Evolutionary conservation across 2,329 filamentous ascomycete genomes (phyloP), one percentile per base, ranked within the genome.

Genomic region (Kalaharituber pfeilii): DNA sequence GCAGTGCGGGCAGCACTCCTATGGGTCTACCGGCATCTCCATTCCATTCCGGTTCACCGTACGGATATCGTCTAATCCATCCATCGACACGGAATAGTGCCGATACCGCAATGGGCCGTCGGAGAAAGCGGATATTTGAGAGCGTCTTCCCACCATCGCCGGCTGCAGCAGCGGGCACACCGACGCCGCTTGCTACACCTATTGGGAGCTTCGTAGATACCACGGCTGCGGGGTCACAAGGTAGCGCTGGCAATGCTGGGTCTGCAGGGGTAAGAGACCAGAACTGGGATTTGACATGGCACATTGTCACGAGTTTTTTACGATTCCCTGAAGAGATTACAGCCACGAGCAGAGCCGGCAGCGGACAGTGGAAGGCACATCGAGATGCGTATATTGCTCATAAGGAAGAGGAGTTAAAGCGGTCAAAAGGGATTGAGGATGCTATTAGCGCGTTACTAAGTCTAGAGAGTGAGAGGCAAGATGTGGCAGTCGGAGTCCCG

Each of bases 121-220:
- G 42, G 18, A 20, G 56, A 15, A 42, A 58, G n/a, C 57, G 52
- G 18, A 59, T 64, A 47, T 64, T 64, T 33, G 54, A 61, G 45
- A 57, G 58, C 20, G 62, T 64, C 30, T 64, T 64, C 49, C 62
- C 62, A 2, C 62, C 62, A 13, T 60, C 60, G 7, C n/a, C 13
- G 11, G 42, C 18, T 20, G 6, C 13, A 20, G 42, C 42, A 13
- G 42, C 42, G 42, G 42, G 42, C 5, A 22, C 13, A 20, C 5
- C 24, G 13, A 20, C 18, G 42, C 18, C n/a, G 15, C 5, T 20
- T 11, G 24, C 18, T 5, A 25, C n/a, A 20, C 13, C 13, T 24
- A 13, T 24, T 47, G 42, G 42, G 13, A 24, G 20, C 9, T 9
- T 20, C 9, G 15, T 13, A 22, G 42, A 6, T 20, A 20, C 3